A percentile compares a stretch with the other conserved stretches of the same genome.
Conservation (phyloP, 768 basidiomycete species). For the Tylopilus felleus region DNA sequence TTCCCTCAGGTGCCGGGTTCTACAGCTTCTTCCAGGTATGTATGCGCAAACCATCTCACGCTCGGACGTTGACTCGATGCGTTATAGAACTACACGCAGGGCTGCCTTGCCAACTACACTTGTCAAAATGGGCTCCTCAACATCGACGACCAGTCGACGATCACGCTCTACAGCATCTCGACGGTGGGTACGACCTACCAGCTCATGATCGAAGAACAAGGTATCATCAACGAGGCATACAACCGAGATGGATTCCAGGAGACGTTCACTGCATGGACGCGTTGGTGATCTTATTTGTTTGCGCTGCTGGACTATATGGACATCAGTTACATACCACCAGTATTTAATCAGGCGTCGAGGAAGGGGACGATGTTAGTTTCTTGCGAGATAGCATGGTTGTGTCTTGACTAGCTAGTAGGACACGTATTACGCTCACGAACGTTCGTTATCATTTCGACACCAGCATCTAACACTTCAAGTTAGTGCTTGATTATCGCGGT, state of each 20-base stretch:
- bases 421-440: neutral
- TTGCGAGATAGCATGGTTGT: neutral
- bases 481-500: too few relatives aligned
- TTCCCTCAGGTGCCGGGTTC: slow-evolving; percentile 40
- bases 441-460: too few relatives aligned
- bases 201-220: slow-evolving; percentile 36
- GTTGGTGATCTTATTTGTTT: too few relatives aligned
- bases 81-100: slow-evolving; percentile 39
- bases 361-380: neutral
- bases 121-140: slow-evolving; percentile 45
- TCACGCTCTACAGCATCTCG: slow-evolving; percentile 45
- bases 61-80: neutral
- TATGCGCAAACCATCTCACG: neutral
- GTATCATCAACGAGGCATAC: slow-evolving; percentile 34
- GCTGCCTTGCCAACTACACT: slow-evolving; percentile 35
- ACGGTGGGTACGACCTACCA: slow-evolving; percentile 44
- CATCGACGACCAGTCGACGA: slow-evolving; percentile 39
- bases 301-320: too few relatives aligned
- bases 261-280: slow-evolving; percentile 37
- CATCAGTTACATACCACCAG: neutral
- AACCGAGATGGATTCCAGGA: slow-evolving; percentile 46
- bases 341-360: neutral
- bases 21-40: slow-evolving; percentile 52
- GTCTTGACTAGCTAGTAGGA: neutral
- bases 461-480: too few relatives aligned